phyloP scores from a whole-genome alignment of 2,329 filamentous ascomycete genomes.

The Incumbomyces delicatus region DNA sequence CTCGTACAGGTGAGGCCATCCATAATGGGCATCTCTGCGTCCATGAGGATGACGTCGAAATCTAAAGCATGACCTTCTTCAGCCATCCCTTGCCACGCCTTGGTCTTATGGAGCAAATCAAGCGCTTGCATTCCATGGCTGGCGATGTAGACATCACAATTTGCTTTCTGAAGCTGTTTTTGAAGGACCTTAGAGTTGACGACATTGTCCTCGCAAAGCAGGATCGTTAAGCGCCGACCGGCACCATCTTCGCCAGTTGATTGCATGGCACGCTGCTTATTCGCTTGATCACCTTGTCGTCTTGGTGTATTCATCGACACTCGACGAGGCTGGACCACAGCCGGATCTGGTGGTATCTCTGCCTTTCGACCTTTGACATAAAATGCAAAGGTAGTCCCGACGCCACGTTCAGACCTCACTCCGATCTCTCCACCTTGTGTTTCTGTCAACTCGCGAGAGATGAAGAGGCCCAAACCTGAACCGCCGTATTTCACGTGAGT shows the following conservation, averaged over 20 bases:
- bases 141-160: constrained; percentile 24
- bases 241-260: neutral
- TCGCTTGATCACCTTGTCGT: no score
- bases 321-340: neutral
- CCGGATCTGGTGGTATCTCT: neutral
- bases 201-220: constrained; percentile 34
- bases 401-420: constrained; percentile 46
- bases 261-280: neutral
- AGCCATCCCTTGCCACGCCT: neutral
- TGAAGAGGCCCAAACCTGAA: constrained; percentile 67
- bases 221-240: constrained; percentile 17
- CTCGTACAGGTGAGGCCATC: constrained; percentile 64
- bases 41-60: constrained; percentile 52
- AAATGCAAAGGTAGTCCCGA: constrained; percentile 49
- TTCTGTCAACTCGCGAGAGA: constrained; percentile 65
- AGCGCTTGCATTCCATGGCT: constrained; percentile 33
- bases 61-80: neutral
- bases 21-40: constrained; percentile 75
- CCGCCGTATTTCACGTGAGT: constrained; percentile 73
- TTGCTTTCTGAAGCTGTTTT: constrained; percentile 25
- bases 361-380: constrained; percentile 38
- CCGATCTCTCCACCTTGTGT: constrained; percentile 71
- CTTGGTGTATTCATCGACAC: neutral
- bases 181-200: constrained; percentile 30
- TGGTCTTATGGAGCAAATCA: constrained; percentile 24